Percentiles rank a stretch among this genome's conserved stretches.
Conservation (phyloP, 768 basidiomycete genomes). For the Megacollybia marginata region DNA sequence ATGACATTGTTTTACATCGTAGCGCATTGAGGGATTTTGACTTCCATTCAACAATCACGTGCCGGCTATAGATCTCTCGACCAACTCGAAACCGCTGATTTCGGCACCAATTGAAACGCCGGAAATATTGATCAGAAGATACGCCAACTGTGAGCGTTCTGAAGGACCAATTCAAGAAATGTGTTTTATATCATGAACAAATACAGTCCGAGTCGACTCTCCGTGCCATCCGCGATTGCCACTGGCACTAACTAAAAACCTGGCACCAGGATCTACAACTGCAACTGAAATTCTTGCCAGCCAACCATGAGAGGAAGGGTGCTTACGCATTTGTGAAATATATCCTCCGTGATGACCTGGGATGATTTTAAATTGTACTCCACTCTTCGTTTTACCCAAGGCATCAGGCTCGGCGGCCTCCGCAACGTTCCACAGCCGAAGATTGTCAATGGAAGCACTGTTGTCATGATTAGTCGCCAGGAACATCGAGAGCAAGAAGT, state of each 20-base stretch:
- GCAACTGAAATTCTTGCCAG: conserved; percentile 11
- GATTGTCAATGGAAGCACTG: conserved; percentile 89
- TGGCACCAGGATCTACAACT: conserved; percentile 83
- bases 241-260: conserved; percentile 86
- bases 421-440: conserved; percentile 88
- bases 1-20: conserved; percentile 4
- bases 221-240: conserved; percentile 95
- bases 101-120: background rate
- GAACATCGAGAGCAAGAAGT: background rate
- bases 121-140: background rate
- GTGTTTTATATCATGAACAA: conserved; percentile 82
- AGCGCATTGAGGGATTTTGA: background rate
- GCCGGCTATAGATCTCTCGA: background rate
- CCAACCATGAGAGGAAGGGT: background rate
- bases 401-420: conserved; percentile 67
- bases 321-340: conserved; percentile 88
- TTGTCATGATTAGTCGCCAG: background rate
- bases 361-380: conserved; percentile 89
- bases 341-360: conserved; percentile 94
- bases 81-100: background rate
- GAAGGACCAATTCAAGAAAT: conserved; percentile 13
- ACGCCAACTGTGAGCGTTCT: background rate
- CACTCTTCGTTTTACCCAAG: conserved; percentile 52
- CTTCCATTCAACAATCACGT: background rate
- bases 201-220: conserved; percentile 82